A percentile compares a stretch with the other conserved stretches of the same genome.
Evolutionary conservation across 306 rosid genomes (phyloP).

Genomic region (Gastrolobium villosum): DNA sequence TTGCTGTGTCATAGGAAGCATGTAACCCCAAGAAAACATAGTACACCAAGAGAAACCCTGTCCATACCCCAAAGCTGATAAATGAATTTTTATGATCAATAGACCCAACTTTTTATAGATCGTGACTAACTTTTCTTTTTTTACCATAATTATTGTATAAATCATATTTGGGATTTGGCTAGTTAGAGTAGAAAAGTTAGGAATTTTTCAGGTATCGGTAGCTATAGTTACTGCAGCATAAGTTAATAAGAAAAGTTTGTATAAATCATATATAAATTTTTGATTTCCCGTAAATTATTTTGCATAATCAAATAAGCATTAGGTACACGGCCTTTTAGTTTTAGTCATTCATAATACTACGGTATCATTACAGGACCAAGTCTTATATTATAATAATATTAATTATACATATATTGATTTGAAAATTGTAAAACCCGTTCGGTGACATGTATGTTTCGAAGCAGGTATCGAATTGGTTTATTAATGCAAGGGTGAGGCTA

Average conservation of each 20-base stretch:
- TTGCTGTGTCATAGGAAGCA: slow-evolving; percentile 59
- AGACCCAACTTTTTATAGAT: slow-evolving; percentile 65
- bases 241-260: too few relatives aligned
- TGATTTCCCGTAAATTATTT: neutral
- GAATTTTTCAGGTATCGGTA: too few relatives aligned
- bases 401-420: slow-evolving; percentile 38
- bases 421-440: slow-evolving; percentile 12
- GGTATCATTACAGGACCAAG: neutral
- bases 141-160: too few relatives aligned
- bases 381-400: slow-evolving; percentile 20
- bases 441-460: slow-evolving; percentile 36
- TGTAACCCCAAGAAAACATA: slow-evolving; percentile 50
- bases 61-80: slow-evolving; percentile 51
- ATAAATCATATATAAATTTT: neutral
- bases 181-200: too few relatives aligned
- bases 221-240: too few relatives aligned
- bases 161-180: too few relatives aligned
- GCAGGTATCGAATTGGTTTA: slow-evolving; percentile 98
- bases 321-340: slow-evolving; percentile 10
- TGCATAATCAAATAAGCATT: slow-evolving; percentile 2
- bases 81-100: slow-evolving; percentile 67
- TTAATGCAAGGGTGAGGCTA: slow-evolving; percentile 92
- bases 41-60: slow-evolving; percentile 49
- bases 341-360: neutral
- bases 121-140: too few relatives aligned